Evolutionary conservation across 768 basidiomycete species (phyloP).

Genomic region (Coprinopsis strossmayeri): DNA sequence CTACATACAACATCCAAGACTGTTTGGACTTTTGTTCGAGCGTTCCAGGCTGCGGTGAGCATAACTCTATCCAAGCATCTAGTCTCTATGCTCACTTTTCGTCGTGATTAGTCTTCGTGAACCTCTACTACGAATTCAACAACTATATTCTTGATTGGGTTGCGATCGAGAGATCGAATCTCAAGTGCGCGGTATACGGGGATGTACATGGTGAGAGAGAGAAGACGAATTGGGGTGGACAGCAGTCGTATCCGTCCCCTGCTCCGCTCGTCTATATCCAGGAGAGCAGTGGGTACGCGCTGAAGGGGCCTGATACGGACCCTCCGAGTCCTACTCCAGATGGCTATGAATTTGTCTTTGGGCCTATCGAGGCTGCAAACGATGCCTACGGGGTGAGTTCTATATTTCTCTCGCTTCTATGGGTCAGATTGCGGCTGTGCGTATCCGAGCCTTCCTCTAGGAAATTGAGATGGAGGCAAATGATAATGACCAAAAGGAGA

Average conservation of each 20-base stretch:
- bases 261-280: constrained; percentile 35
- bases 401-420: background rate
- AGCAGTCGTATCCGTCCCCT: constrained; percentile 28
- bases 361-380: constrained; percentile 36
- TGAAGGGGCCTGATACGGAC: constrained; percentile 14
- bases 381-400: constrained; percentile 31
- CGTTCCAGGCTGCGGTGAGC: background rate
- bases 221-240: constrained; percentile 40
- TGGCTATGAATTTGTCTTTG: constrained; percentile 37
- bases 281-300: constrained; percentile 35
- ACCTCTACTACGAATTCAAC: constrained; percentile 44
- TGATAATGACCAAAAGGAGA: too few relatives aligned
- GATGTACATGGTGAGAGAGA: constrained; percentile 35
- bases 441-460: too few relatives aligned
- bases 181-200: constrained; percentile 41
- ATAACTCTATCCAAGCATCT: constrained; percentile 7
- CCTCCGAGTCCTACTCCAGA: constrained; percentile 27
- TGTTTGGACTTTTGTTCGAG: constrained; percentile 32
- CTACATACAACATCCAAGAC: constrained; percentile 37
- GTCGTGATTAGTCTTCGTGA: constrained; percentile 33
- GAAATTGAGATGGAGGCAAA: too few relatives aligned
- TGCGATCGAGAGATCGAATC: constrained; percentile 32
- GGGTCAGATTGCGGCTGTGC: background rate
- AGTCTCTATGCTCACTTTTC: background rate
- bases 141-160: constrained; percentile 34